phyloP scores from a whole-genome alignment of 177 flowering plant species.

The Vitis hybrid region DNA sequence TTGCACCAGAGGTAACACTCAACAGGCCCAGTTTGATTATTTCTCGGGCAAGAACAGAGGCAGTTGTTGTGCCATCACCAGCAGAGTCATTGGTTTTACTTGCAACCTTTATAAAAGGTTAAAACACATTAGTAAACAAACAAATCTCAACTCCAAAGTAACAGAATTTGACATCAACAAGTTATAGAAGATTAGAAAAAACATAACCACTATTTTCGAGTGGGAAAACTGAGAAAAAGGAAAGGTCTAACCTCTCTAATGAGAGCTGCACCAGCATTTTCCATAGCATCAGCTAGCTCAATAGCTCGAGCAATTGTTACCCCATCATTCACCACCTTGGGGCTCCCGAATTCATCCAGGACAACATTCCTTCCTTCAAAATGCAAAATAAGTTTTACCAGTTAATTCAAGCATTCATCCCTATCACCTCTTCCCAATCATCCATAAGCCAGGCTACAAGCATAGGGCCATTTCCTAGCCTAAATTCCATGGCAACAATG shows the following conservation, averaged over 20 bases:
- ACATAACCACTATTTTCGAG: too few species aligned
- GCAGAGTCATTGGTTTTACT: conserved; percentile 98
- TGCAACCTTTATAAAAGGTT: conserved; percentile 66
- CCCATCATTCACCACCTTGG: conserved; percentile 97
- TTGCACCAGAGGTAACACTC: conserved; percentile 96
- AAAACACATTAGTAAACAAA: background rate
- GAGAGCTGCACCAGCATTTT: conserved; percentile 98
- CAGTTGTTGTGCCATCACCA: conserved; percentile 99
- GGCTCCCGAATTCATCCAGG: conserved; percentile 86
- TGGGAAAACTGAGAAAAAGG: background rate
- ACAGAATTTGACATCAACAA: background rate
- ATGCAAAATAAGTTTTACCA: background rate
- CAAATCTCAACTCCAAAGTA: background rate
- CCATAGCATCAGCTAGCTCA: conserved; percentile 93
- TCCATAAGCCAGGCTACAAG: too few species aligned
- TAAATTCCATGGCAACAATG: too few species aligned
- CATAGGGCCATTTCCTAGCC: too few species aligned
- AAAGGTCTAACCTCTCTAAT: conserved; percentile 75
- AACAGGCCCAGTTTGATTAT: conserved; percentile 88
- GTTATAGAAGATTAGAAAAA: background rate
- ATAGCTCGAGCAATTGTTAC: conserved; percentile 98
- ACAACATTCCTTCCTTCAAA: conserved; percentile 93
- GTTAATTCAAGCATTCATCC: too few species aligned
- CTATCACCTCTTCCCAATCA: too few species aligned
- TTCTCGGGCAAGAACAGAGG: conserved; percentile 92